Evolutionary conservation across 192 early-diverging fungal genomes (phyloP), one percentile per base, ranked within the genome.

Genomic region (Chytriomyces confervae): DNA sequence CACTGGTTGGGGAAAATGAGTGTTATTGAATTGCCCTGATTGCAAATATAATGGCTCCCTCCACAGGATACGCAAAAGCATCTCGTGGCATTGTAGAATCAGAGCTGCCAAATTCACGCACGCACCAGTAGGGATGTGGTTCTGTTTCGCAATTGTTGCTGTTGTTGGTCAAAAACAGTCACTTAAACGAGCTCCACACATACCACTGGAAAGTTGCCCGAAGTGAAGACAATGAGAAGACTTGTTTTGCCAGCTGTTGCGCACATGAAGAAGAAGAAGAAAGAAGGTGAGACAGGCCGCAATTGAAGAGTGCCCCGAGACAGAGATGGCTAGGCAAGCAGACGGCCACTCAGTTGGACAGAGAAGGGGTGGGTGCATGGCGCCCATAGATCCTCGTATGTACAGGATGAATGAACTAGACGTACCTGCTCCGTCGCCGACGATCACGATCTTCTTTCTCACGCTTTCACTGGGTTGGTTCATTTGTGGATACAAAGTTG

Each of bases 201-300:
- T 86, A 96, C 94, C 84, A 92, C 89, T 50, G 94, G 95, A 87
- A 97, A 97, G 61, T 86, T 80, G 50, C 92, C 93, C 83, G 94
- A 92, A 69, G 89, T 91, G 64, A 94, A 97, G 77, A 93, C 92
- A 76, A 92, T 92, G 13, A 94, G 80, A 66, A 94, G 83, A 66
- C 88, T 89, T 5, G 93, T 94, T 79, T 95, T 95, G 24, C 94
- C 93, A 63, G 69, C 77, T 79, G 61, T 68, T 16, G 18, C 50
- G 18, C 47, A 43, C n/a, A 18, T 24, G n/a, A 11, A 44, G 24
- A 18, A 61, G 70, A 36, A 36, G 36, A 36, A 36, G 36, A 36
- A 36, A 36, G 36, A 36, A 36, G 36, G 36, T 36, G 36, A 36
- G 36, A 36, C 36, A 36, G 36, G 36, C 36, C 36, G 36, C 36